Evolutionary conservation across 306 rosid species (phyloP).

Genomic region (Phaseolus lunatus): DNA sequence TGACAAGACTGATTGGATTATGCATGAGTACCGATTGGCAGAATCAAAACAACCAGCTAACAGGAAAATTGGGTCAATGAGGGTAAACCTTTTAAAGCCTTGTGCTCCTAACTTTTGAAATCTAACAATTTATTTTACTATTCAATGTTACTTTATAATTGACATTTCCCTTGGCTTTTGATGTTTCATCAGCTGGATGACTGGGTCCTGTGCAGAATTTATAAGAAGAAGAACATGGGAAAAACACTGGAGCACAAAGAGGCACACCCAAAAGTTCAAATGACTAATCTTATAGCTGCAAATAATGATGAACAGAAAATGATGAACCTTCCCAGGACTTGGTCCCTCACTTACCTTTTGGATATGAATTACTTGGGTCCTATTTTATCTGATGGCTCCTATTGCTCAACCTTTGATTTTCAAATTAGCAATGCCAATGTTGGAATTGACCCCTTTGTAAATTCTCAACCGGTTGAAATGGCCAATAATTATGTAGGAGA

Average conservation of each 20-base stretch:
- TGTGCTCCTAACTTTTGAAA: not conserved
- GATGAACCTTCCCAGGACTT: conserved; percentile 70
- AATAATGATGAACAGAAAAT: conserved; percentile 49
- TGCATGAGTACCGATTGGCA: conserved; percentile 75
- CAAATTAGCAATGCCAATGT: conserved; percentile 45
- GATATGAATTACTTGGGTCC: conserved; percentile 79
- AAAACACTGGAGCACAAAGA: conserved; percentile 57
- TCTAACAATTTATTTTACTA: not conserved
- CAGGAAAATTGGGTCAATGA: conserved; percentile 73
- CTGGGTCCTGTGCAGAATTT: conserved; percentile 94
- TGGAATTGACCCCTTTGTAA: conserved; percentile 52
- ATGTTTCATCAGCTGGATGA: conserved; percentile 79
- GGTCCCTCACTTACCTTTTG: conserved; percentile 67
- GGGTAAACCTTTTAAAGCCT: conserved; percentile 53
- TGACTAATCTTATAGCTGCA: conserved; percentile 31
- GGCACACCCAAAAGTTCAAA: conserved; percentile 52
- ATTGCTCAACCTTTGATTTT: conserved; percentile 50
- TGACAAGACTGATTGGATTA: conserved; percentile 75
- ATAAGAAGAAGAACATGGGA: conserved; percentile 69
- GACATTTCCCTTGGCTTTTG: conserved; percentile 29
- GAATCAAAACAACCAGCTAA: conserved; percentile 56
- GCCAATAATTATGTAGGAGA: conserved; percentile 45
- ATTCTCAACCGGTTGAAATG: conserved; percentile 52
- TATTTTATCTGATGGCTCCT: conserved; percentile 63
- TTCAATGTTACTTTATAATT: conserved; percentile 33